phyloP scores from a whole-genome alignment of 2,329 filamentous ascomycete species.

The Nemania serpens region DNA sequence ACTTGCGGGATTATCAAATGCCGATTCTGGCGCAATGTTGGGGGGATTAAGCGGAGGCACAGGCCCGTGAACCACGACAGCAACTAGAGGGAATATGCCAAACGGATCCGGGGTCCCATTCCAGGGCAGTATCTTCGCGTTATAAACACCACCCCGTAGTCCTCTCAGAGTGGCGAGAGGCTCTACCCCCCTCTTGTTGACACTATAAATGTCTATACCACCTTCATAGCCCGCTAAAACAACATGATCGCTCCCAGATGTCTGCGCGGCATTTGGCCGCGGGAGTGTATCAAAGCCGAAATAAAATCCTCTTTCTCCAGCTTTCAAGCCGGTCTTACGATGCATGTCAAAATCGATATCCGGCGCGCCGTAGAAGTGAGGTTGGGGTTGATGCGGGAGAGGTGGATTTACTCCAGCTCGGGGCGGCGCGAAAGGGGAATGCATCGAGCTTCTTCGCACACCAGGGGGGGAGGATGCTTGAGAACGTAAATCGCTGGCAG shows the following conservation, averaged over 20 bases:
- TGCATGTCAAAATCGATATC: constrained; percentile 68
- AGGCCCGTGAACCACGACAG: constrained; percentile 79
- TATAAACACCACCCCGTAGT: constrained; percentile 76
- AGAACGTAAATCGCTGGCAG: constrained; percentile 45
- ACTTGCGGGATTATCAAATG: constrained; percentile 46
- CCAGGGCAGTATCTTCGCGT: constrained; percentile 83
- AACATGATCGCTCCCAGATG: constrained; percentile 62
- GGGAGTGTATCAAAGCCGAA: constrained; percentile 80
- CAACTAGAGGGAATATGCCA: constrained; percentile 72
- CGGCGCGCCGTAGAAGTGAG: constrained; percentile 71
- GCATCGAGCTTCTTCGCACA: constrained; percentile 53
- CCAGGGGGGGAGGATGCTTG: constrained; percentile 47
- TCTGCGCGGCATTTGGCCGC: constrained; percentile 43
- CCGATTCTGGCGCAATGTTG: constrained; percentile 43
- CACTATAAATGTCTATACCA: constrained; percentile 73
- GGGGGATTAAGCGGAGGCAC: constrained; percentile 53
- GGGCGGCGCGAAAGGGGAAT: constrained; percentile 52
- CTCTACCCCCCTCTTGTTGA: constrained; percentile 74
- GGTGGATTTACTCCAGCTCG: constrained; percentile 53
- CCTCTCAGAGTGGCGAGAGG: constrained; percentile 73
- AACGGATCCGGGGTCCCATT: constrained; percentile 58
- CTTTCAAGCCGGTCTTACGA: constrained; percentile 58
- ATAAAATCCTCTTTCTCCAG: constrained; percentile 73
- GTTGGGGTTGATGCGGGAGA: constrained; percentile 66
- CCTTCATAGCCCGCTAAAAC: constrained; percentile 81